These are phyloP conservation scores for Stephania yunnanensis DNA, from an alignment of 164 flowering plant species.

Conservation along the genomic window DNA sequence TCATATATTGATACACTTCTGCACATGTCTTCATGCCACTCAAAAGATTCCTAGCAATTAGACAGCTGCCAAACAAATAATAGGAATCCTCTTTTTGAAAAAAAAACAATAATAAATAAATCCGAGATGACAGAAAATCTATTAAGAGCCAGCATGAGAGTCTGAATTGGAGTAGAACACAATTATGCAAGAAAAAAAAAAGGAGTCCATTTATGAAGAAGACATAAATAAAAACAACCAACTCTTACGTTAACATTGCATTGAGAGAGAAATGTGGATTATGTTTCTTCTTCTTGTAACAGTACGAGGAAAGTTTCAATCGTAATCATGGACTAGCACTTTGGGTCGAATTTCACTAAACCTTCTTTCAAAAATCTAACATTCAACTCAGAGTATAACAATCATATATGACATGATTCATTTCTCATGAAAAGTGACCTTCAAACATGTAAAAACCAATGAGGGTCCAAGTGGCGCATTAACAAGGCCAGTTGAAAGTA, in stretches of 20 bases:
- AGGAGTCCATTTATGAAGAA: background rate
- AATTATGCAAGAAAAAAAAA: background rate
- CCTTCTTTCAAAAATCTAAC: background rate
- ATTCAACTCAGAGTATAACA: background rate
- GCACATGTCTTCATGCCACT: conserved; percentile 85
- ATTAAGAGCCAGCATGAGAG: background rate
- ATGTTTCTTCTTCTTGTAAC: background rate
- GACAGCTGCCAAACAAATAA: conserved; percentile 56
- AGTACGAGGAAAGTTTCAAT: background rate
- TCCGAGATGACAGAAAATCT: background rate
- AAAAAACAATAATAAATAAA: no score
- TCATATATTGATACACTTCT: conserved; percentile 78
- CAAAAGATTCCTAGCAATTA: conserved; percentile 84
- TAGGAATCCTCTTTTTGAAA: background rate
- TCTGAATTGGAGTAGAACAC: background rate
- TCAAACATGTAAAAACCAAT: background rate
- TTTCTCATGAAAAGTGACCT: background rate
- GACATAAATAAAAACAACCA: background rate
- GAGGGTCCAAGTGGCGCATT: no score
- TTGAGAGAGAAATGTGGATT: background rate
- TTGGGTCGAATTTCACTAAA: background rate
- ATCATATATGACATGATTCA: background rate
- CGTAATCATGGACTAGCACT: background rate
- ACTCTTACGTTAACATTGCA: background rate
- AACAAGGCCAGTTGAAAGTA: no score